Evolutionary conservation across 2,329 filamentous ascomycete species (phyloP).

Genomic region (Apiospora koreana): DNA sequence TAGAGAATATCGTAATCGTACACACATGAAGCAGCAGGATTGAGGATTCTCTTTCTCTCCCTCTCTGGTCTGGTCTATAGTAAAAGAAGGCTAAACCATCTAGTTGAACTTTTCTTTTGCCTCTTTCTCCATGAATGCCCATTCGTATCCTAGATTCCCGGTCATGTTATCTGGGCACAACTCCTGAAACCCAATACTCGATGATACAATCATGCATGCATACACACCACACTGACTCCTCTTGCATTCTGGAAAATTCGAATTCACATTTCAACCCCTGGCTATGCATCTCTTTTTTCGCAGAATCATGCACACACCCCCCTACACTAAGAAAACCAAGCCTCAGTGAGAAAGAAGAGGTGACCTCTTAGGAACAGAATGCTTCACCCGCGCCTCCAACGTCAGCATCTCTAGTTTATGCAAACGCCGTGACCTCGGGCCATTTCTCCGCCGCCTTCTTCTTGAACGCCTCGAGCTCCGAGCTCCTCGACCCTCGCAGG

Average conservation of each 20-base stretch:
- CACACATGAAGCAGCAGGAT: no score
- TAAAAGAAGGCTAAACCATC: background rate
- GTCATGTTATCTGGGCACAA: background rate
- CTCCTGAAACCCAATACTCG: background rate
- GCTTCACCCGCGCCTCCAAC: no score
- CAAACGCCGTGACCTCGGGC: constrained; percentile 50
- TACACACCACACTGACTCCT: background rate
- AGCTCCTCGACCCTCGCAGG: constrained; percentile 51
- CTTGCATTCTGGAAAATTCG: background rate
- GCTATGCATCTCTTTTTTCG: background rate
- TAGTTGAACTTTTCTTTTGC: background rate
- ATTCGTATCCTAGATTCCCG: background rate
- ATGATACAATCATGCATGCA: background rate
- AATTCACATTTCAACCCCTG: background rate
- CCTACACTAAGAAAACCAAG: background rate
- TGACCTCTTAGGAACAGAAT: background rate
- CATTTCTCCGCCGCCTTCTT: constrained; percentile 51
- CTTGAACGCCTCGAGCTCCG: constrained; percentile 49
- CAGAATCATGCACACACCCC: background rate
- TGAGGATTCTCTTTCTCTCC: background rate
- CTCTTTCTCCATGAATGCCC: background rate
- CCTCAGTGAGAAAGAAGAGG: background rate
- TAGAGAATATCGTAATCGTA: background rate
- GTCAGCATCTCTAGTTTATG: constrained; percentile 22
- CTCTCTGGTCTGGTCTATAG: background rate